Evolutionary conservation across 148 eudicot genomes (phyloP).

Genomic region (Dysphania ambrosioides): DNA sequence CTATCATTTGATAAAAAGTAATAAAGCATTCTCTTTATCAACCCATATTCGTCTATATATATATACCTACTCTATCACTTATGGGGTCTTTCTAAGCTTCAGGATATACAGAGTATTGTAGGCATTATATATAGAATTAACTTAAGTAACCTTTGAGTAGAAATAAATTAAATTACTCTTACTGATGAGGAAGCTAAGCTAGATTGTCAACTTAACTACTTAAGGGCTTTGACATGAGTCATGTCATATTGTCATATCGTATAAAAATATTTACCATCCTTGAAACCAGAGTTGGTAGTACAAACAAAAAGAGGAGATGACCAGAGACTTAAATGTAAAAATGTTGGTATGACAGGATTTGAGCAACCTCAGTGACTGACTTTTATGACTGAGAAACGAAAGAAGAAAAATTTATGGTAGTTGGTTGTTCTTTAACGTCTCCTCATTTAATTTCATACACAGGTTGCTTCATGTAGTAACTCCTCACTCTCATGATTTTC

Average conservation of each 20-base stretch:
- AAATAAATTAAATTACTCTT: too few species aligned
- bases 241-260: constrained; percentile 19
- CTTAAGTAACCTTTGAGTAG: too few species aligned
- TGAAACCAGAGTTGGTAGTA: not conserved
- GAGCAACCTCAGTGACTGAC: constrained; percentile 25
- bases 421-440: constrained; percentile 25
- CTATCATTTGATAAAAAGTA: not conserved
- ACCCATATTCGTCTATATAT: not conserved
- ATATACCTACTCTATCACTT: too few species aligned
- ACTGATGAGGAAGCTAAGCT: too few species aligned
- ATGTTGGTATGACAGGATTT: constrained; percentile 20
- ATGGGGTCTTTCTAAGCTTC: too few species aligned
- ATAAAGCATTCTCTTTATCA: not conserved
- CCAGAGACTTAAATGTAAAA: constrained; percentile 17
- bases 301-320: not conserved
- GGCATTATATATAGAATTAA: too few species aligned
- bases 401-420: constrained; percentile 26
- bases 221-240: not conserved
- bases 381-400: constrained; percentile 18
- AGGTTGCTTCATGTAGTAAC: constrained; percentile 33
- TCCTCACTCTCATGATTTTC: constrained; percentile 32
- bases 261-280: not conserved
- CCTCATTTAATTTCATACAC: constrained; percentile 25
- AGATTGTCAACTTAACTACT: too few species aligned
- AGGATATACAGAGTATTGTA: too few species aligned